phyloP scores from a whole-genome alignment of 2,329 filamentous ascomycete genomes.

The Didymella pomorum region DNA sequence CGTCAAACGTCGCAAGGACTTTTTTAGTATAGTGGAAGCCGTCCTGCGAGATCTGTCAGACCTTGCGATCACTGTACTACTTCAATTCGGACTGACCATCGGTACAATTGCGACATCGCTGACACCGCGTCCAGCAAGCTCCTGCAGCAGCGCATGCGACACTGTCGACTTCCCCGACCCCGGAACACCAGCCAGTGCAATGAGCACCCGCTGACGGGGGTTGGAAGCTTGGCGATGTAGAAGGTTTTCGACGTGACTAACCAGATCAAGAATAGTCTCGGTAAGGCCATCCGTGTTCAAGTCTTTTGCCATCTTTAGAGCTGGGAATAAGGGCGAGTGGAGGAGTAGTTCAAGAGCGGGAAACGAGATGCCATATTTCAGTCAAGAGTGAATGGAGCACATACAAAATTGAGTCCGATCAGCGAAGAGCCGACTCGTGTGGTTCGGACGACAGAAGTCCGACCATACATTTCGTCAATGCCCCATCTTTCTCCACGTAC shows the following conservation, averaged over 20 bases:
- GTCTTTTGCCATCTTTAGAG: constrained; percentile 23
- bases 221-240: constrained; percentile 29
- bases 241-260: constrained; percentile 30
- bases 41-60: constrained; percentile 26
- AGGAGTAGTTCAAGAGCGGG: not conserved
- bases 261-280: constrained; percentile 29
- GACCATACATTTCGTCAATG: constrained; percentile 14
- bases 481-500: constrained; percentile 15
- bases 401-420: not conserved
- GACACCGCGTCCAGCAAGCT: constrained; percentile 30
- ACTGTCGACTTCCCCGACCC: constrained; percentile 41
- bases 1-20: constrained; percentile 27
- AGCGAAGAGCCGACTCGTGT: constrained; percentile 14
- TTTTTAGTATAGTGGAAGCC: constrained; percentile 38
- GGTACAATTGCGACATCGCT: constrained; percentile 34
- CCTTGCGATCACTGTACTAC: not conserved
- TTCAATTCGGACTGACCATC: constrained; percentile 29
- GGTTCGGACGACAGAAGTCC: constrained; percentile 35
- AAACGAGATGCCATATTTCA: constrained; percentile 2
- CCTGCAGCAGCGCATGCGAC: constrained; percentile 30
- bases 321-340: not conserved
- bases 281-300: constrained; percentile 18
- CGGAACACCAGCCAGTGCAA: constrained; percentile 40
- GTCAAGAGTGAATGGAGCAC: constrained; percentile 1
- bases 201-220: constrained; percentile 33